phyloP scores from a whole-genome alignment of 2,329 filamentous ascomycete genomes.

The Apiospora koreana region DNA sequence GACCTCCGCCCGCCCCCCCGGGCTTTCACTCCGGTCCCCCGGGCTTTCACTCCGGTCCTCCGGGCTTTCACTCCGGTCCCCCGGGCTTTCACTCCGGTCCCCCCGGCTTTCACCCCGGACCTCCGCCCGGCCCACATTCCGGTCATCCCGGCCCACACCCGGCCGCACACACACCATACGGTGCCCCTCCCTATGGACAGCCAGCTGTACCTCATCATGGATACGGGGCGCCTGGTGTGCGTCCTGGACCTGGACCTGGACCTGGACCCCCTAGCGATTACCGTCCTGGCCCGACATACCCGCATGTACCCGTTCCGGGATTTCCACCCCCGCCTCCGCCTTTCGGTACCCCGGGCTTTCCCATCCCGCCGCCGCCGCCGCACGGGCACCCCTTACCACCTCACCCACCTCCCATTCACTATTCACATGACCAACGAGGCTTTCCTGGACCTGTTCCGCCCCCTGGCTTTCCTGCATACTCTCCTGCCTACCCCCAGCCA shows the following conservation, averaged over 20 bases:
- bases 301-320: conserved; percentile 3
- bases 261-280: not conserved
- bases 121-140: too few species aligned
- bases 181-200: not conserved
- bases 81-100: too few species aligned
- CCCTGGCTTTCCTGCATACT: not conserved
- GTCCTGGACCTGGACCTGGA: not conserved
- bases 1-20: not conserved
- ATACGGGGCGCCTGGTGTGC: conserved; percentile 12
- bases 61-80: too few species aligned
- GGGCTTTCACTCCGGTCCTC: too few species aligned
- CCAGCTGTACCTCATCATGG: not conserved
- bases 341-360: not conserved
- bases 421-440: conserved; percentile 2
- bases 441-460: conserved; percentile 9
- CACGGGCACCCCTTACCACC: conserved; percentile 12
- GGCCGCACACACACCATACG: not conserved
- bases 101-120: too few species aligned
- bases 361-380: conserved; percentile 8
- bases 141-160: too few species aligned
- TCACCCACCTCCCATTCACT: conserved; percentile 1
- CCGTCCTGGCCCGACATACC: not conserved
- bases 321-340: conserved; percentile 9
- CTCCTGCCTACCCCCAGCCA: not conserved
- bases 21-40: too few species aligned